Evolutionary conservation across 768 basidiomycete species (phyloP), one percentile per base, ranked within the genome.

Genomic region (Hypholoma sublateritium): DNA sequence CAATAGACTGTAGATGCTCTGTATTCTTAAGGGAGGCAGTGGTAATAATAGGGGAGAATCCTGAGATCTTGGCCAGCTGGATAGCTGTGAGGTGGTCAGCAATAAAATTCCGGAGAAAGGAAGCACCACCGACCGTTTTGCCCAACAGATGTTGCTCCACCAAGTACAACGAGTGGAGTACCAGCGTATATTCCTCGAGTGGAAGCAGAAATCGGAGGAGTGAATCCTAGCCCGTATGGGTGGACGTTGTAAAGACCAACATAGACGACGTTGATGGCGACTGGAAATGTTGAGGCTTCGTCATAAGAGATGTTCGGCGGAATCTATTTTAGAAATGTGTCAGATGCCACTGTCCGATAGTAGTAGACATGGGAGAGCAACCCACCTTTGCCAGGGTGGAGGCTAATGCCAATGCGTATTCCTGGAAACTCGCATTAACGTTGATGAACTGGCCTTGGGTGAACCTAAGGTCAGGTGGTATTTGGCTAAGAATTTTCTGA

Each of bases 121-220:
- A 6, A 16, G 7, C 50, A 7, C 47, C 7, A 59, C 62, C 35
- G 22, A 78, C 81, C 77, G 28, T 70, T 77, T 72, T 82, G 79
- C 37, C 82, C 81, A 2, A 81, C 77, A 37, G 79, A 80, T 43
- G 75, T 74, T 24, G 74, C 64, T 5, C 81, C 81, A 32, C 81
- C 82, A 16, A 80, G 65, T 51, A 83, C 73, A 32, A 84, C 56
- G 42, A 82, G 73, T 0, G 81, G 75, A 50, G 50, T 56, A 14
- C 71, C 78, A 36, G 66, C 67, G 60, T 81, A 80, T 43, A 74
- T 78, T 39, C 73, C 76, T 21, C 62, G 62, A 54, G 72, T 72
- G 17, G 66, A 69, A 14, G 68, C 60, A 39, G 71, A 71, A 63
- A 77, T 70, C 0, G 79, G 77, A 8, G 76, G 59, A 50, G 68